Evolutionary conservation across 2,329 filamentous ascomycete genomes (phyloP).

Genomic region (Pseudopithomyces maydicus): DNA sequence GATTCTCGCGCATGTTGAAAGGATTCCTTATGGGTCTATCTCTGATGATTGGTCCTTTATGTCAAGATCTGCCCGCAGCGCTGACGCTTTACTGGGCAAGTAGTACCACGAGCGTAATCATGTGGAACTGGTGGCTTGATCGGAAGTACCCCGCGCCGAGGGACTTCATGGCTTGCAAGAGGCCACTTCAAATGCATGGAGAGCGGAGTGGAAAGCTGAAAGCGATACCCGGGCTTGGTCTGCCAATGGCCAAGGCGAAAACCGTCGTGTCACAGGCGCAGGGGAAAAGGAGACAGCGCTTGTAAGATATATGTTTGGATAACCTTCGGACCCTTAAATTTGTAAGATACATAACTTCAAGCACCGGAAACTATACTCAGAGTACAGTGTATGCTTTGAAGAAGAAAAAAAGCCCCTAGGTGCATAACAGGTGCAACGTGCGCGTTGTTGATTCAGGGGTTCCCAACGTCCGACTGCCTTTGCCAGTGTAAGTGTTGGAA

Average conservation of each 20-base stretch:
- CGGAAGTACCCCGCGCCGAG: slow-evolving; percentile 32
- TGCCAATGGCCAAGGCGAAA: neutral
- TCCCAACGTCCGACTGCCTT: too few species aligned
- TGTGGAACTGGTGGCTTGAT: slow-evolving; percentile 42
- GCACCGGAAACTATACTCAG: too few species aligned
- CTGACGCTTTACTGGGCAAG: slow-evolving; percentile 49
- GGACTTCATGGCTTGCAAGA: slow-evolving; percentile 31
- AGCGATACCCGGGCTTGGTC: neutral
- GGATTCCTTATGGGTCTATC: slow-evolving; percentile 34
- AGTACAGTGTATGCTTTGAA: too few species aligned
- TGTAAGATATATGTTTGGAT: neutral
- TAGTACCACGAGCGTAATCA: slow-evolving; percentile 40
- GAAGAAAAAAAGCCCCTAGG: too few species aligned
- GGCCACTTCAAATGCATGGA: slow-evolving; percentile 32
- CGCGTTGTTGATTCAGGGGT: too few species aligned
- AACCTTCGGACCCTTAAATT: neutral
- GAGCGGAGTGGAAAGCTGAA: neutral
- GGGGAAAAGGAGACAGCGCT: neutral
- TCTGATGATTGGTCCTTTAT: slow-evolving; percentile 37
- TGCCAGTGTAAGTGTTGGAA: too few species aligned
- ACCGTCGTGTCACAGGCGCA: neutral
- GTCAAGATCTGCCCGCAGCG: slow-evolving; percentile 45
- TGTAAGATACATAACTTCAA: neutral
- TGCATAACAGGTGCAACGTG: too few species aligned
- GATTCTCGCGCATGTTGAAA: slow-evolving; percentile 20